Conservation (phyloP, 441 rosid species). For the Jatropha podagrica region DNA sequence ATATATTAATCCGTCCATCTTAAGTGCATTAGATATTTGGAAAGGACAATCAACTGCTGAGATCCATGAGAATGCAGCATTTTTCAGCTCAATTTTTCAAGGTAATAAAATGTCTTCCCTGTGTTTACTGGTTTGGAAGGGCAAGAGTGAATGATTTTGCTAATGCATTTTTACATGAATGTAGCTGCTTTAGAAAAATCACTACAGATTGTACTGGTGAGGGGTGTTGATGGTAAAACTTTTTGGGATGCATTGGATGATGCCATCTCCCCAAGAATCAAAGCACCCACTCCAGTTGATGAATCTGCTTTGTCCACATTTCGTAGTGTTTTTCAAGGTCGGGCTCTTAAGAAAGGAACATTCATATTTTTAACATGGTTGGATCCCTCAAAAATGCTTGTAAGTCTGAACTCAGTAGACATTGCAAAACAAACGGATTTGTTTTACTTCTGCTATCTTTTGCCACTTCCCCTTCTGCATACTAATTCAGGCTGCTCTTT, state of each 20-base stretch:
- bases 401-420: conserved; percentile 35
- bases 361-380: conserved; percentile 74
- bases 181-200: conserved; percentile 70
- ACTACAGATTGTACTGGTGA: conserved; percentile 74
- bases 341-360: conserved; percentile 74
- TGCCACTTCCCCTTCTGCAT: background rate
- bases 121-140: background rate
- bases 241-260: conserved; percentile 89
- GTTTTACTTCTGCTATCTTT: background rate
- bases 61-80: conserved; percentile 47
- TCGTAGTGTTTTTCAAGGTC: conserved; percentile 60
- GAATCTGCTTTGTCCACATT: conserved; percentile 61
- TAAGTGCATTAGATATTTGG: conserved; percentile 47
- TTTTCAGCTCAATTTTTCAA: conserved; percentile 50
- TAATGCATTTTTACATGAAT: conserved; percentile 1
- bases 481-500: conserved; percentile 8
- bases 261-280: conserved; percentile 70
- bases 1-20: conserved; percentile 53
- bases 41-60: conserved; percentile 54
- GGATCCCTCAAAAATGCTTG: conserved; percentile 64
- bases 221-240: conserved; percentile 91
- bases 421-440: background rate
- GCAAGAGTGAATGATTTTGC: conserved; percentile 9
- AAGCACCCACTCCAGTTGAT: conserved; percentile 50
- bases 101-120: conserved; percentile 38